Evolutionary conservation across 2,329 filamentous ascomycete species (phyloP).

Genomic region (Aspergillus brasiliensis): DNA sequence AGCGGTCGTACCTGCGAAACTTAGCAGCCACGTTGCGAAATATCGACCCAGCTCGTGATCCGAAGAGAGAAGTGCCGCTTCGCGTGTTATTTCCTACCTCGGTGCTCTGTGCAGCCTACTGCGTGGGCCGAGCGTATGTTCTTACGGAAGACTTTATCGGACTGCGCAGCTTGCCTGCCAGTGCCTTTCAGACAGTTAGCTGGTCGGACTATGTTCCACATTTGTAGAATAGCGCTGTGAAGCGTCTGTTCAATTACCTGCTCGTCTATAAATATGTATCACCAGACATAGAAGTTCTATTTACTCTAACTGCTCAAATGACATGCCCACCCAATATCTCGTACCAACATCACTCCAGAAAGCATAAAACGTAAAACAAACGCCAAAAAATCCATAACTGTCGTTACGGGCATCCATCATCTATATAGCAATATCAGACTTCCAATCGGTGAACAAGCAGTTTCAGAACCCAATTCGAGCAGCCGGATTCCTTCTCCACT

Average conservation of each 20-base stretch:
- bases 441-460: slow-evolving; percentile 3
- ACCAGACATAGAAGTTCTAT: no score
- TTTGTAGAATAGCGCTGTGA: neutral
- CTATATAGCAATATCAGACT: neutral
- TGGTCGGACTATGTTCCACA: slow-evolving; percentile 2
- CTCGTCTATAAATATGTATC: no score
- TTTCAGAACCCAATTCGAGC: slow-evolving; percentile 11
- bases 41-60: neutral
- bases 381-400: no score
- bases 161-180: neutral
- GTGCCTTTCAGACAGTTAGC: neutral
- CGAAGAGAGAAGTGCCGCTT: neutral
- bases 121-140: neutral
- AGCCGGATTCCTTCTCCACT: slow-evolving; percentile 1
- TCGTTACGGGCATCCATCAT: neutral
- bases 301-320: no score
- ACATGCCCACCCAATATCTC: no score
- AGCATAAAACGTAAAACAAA: neutral
- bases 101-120: neutral
- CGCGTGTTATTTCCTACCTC: neutral
- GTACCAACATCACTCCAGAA: neutral
- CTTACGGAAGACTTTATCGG: neutral
- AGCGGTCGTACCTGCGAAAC: neutral
- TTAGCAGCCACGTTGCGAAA: neutral
- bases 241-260: no score